Evolutionary conservation across 2,329 filamentous ascomycete genomes (phyloP), one percentile per base, ranked within the genome.

Genomic region (Colletotrichum sp.): DNA sequence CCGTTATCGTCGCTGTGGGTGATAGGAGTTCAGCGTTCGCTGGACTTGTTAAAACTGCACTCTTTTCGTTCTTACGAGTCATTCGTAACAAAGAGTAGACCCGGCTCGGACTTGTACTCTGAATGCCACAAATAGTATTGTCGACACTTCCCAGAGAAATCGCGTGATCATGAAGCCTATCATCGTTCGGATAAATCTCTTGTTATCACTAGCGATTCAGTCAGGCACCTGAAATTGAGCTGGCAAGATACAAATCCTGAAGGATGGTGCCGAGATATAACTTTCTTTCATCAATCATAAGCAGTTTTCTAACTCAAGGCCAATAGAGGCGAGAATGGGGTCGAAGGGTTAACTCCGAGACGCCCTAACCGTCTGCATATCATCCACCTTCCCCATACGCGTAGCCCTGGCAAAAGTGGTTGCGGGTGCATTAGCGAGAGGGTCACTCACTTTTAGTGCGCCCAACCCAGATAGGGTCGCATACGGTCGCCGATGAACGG

Each of bases 401-500:
- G 8, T 34, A 15, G 32, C 57, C 59, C 71, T 57, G 59, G n/a
- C 30, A 60, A 26, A 75, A 71, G 49, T 55, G 60, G 68, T 52
- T 63, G 8, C 36, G 21, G 24, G 49, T 75, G 60, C 72, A 71
- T 66, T 59, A 60, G 72, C 72, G 68, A 75, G 49, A 65, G 67
- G 60, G 60, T 36, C 32, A 5, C 16, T 64, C 59, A 13, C 59
- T 55, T n/a, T 65, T 71, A 64, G 59, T 21, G 71, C 59, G 30
- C 24, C 30, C 44, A 34, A 64, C 24, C 32, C 70, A 18, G 32
- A 71, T 44, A 13, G n/a, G 49, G 67, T 21, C 44, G 71, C 72
- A 71, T 57, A 13, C 16, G 49, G 67, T 28, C 44, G 71, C 72
- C 72, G 72, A 75, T 62, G 63, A 75, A 75, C 68, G 72, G 72